These are phyloP conservation scores for Aspergillus pseudotamarii DNA, from an alignment of 2,329 filamentous ascomycete genomes.

Conservation along the genomic window DNA sequence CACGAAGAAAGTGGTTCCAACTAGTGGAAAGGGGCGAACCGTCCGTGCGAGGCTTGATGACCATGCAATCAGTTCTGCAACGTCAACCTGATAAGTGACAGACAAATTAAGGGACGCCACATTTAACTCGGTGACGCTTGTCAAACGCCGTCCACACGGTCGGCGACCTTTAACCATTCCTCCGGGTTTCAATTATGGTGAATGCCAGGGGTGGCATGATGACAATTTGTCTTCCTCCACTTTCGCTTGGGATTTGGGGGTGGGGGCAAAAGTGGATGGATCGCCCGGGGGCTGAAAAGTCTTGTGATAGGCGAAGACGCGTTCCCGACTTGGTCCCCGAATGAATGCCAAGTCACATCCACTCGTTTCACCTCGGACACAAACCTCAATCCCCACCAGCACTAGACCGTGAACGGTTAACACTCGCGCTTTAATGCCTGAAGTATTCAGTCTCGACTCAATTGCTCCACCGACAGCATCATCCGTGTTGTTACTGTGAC, in stretches of 20 bases:
- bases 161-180: conserved; percentile 1
- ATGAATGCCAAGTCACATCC: background rate
- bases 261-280: conserved; percentile 4
- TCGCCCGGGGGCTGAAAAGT: background rate
- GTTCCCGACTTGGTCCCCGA: conserved; percentile 5
- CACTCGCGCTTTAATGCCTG: background rate
- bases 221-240: background rate
- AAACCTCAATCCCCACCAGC: background rate
- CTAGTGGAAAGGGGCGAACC: background rate
- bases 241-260: conserved; percentile 3
- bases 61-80: background rate
- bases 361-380: conserved; percentile 1
- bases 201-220: background rate
- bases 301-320: background rate
- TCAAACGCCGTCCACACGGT: background rate
- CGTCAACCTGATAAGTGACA: background rate
- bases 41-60: background rate
- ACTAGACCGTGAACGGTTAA: background rate
- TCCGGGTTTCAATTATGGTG: background rate
- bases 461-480: background rate
- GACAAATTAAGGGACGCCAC: conserved; percentile 2
- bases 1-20: background rate
- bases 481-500: background rate
- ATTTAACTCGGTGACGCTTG: conserved; percentile 2
- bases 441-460: background rate